A percentile compares a stretch with the other conserved stretches of the same genome.
These are phyloP conservation scores for Penicillium tannophilum DNA, from an alignment of 495 filamentous ascomycete genomes.

Conservation along the genomic window DNA sequence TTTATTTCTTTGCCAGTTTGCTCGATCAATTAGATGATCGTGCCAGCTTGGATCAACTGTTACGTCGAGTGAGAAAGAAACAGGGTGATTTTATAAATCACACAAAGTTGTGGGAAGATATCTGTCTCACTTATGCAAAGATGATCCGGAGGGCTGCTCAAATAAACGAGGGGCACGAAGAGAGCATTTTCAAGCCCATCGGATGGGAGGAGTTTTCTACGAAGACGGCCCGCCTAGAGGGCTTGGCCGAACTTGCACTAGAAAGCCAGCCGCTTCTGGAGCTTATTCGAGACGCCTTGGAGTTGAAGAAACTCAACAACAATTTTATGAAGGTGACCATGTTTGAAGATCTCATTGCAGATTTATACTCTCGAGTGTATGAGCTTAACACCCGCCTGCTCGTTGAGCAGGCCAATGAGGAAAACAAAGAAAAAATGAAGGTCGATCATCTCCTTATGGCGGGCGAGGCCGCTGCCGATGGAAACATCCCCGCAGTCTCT, in stretches of 20 bases:
- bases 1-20: constrained; percentile 74
- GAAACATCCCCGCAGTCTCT: constrained; percentile 37
- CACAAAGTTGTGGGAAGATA: constrained; percentile 78
- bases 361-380: constrained; percentile 84
- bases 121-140: constrained; percentile 71
- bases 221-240: constrained; percentile 57
- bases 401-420: constrained; percentile 50
- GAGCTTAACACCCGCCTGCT: constrained; percentile 52
- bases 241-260: constrained; percentile 45
- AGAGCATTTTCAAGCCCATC: constrained; percentile 79
- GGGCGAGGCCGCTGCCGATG: constrained; percentile 39
- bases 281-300: constrained; percentile 78
- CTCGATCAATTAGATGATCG: constrained; percentile 77
- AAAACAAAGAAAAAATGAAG: constrained; percentile 59
- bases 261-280: constrained; percentile 56
- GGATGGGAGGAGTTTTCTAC: constrained; percentile 77
- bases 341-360: constrained; percentile 88
- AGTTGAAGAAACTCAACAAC: constrained; percentile 88
- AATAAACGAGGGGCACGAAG: constrained; percentile 67
- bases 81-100: constrained; percentile 85
- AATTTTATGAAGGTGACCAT: constrained; percentile 79
- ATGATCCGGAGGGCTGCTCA: constrained; percentile 67
- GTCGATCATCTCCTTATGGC: constrained; percentile 58
- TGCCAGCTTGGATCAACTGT: constrained; percentile 74
- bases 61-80: constrained; percentile 80